Evolutionary conservation across 2,329 filamentous ascomycete genomes (phyloP).

Genomic region (Xylaria sp.): DNA sequence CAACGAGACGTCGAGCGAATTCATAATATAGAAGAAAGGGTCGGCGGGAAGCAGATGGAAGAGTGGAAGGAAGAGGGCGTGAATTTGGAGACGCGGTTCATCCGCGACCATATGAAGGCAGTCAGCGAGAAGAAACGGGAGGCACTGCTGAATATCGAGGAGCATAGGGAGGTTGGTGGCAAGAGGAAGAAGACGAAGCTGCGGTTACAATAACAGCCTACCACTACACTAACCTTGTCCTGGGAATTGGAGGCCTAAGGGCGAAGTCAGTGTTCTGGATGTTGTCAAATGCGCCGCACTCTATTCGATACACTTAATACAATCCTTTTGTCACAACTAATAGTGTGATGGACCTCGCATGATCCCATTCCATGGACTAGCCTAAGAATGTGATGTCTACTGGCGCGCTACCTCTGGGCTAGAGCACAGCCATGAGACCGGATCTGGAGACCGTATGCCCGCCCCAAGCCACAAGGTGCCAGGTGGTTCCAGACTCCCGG

Average conservation of each 20-base stretch:
- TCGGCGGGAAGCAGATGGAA: conserved; percentile 77
- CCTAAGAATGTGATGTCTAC: conserved; percentile 4
- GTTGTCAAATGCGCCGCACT: not conserved
- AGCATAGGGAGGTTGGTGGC: conserved; percentile 90
- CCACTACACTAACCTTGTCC: not conserved
- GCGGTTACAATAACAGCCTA: conserved; percentile 44
- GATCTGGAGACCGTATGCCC: not conserved
- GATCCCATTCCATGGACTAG: not conserved
- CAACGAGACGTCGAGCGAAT: conserved; percentile 92
- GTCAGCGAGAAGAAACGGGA: conserved; percentile 97
- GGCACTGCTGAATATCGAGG: conserved; percentile 89
- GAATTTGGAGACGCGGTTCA: conserved; percentile 89
- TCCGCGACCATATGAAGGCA: conserved; percentile 84
- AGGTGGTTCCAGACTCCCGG: not conserved
- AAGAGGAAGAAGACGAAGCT: conserved; percentile 75
- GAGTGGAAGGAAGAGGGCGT: conserved; percentile 91
- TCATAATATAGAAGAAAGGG: conserved; percentile 86
- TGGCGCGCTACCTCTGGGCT: conserved; percentile 1
- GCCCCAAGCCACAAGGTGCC: not conserved
- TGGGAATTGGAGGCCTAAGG: not conserved
- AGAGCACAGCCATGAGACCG: conserved; percentile 3
- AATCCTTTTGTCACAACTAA: not conserved
- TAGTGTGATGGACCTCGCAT: not conserved
- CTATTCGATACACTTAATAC: not conserved
- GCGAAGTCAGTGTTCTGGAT: not conserved